Evolutionary conservation across 176 grass and related monocot species (phyloP).

Genomic region (Otatea glauca): DNA sequence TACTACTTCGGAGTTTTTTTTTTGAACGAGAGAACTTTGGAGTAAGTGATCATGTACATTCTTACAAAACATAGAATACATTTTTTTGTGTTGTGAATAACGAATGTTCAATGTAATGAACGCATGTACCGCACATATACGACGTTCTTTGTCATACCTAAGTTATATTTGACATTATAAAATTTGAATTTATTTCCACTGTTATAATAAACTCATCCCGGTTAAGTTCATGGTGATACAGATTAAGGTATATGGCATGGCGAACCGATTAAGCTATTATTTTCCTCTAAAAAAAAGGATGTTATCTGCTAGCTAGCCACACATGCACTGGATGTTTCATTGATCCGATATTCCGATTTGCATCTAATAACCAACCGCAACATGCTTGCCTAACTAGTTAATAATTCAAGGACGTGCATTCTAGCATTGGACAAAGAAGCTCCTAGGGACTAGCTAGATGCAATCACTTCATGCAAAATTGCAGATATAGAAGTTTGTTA

Average conservation of each 20-base stretch:
- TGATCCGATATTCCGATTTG: background rate
- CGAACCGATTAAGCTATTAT: too few species aligned
- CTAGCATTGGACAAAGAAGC: background rate
- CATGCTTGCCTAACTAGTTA: background rate
- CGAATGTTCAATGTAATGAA: background rate
- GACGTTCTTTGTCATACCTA: background rate
- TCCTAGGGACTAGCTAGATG: background rate
- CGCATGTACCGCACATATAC: background rate
- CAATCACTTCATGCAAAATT: background rate
- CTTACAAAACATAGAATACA: background rate
- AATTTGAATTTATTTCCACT: background rate
- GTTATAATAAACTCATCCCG: background rate
- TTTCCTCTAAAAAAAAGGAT: background rate
- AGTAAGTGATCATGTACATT: background rate
- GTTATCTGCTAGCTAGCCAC: background rate
- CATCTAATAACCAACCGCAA: background rate
- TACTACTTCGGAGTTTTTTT: background rate
- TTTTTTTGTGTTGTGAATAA: background rate
- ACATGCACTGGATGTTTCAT: background rate
- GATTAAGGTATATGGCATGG: background rate
- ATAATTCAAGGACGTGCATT: slow-evolving; percentile 18
- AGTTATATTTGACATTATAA: background rate
- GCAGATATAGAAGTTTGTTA: background rate
- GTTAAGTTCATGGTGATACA: background rate
- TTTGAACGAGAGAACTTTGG: too few species aligned